Conservation (phyloP, 1,139 yeast genomes). For the Geotrichum cucujoidarum region DNA sequence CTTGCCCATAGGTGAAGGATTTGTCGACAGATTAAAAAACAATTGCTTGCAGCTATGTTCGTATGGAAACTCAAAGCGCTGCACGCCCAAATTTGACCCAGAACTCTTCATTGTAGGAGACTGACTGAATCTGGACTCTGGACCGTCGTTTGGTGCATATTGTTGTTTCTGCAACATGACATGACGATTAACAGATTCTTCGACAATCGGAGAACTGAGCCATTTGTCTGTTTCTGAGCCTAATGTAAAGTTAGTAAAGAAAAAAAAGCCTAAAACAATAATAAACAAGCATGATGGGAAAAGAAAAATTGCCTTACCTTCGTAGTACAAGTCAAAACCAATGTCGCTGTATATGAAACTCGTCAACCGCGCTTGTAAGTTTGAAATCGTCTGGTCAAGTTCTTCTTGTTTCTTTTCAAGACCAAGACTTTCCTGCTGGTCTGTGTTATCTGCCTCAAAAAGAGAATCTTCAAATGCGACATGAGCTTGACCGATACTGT, state of each 20-base stretch:
- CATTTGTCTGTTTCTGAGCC: constrained; percentile 35
- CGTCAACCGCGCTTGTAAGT: constrained; percentile 30
- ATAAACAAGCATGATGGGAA: too few species aligned
- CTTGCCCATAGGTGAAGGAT: constrained; percentile 33
- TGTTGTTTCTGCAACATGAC: too few species aligned
- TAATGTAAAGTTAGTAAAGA: constrained; percentile 12
- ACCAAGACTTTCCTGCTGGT: constrained; percentile 8
- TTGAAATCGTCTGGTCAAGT: constrained; percentile 27
- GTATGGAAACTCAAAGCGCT: constrained; percentile 25
- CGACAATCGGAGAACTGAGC: constrained; percentile 28
- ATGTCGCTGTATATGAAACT: constrained; percentile 32
- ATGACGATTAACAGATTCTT: constrained; percentile 13
- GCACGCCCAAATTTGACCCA: too few species aligned
- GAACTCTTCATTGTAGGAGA: too few species aligned
- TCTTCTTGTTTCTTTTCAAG: constrained; percentile 20
- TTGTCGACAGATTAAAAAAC: constrained; percentile 28
- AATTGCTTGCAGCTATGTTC: constrained; percentile 31
- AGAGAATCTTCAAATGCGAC: neutral
- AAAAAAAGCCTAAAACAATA: neutral
- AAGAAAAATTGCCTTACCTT: constrained; percentile 27
- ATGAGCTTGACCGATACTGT: constrained; percentile 1
- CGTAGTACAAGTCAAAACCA: constrained; percentile 30
- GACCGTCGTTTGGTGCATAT: too few species aligned
- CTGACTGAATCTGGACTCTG: too few species aligned
- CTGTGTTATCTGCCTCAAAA: neutral